Conservation (phyloP, 169 alveolate genomes). For the Cryptosporidium tyzzeri region DNA sequence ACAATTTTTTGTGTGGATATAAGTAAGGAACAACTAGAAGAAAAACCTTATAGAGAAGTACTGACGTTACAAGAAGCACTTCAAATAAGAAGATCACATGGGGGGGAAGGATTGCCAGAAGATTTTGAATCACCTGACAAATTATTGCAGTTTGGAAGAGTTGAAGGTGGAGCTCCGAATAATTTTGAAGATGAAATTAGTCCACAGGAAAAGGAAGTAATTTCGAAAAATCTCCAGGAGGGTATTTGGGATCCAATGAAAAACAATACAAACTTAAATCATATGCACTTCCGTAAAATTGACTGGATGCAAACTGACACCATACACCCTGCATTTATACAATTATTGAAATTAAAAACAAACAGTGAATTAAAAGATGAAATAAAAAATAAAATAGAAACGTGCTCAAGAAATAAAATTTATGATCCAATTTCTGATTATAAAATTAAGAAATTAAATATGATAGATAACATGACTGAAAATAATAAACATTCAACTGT, state of each 20-base stretch:
- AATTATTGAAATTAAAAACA: slow-evolving; percentile 3
- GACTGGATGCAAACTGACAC: neutral
- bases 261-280: neutral
- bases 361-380: neutral
- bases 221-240: neutral
- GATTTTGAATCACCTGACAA: slow-evolving; percentile 62
- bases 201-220: neutral
- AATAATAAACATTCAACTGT: slow-evolving; percentile 18
- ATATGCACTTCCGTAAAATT: slow-evolving; percentile 14
- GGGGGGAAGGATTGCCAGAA: slow-evolving; percentile 60
- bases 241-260: slow-evolving; percentile 21
- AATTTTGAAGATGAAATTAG: neutral
- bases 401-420: neutral
- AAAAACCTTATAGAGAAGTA: slow-evolving; percentile 15
- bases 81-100: slow-evolving; percentile 70
- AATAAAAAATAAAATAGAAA: slow-evolving; percentile 8
- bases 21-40: neutral
- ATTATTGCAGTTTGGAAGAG: slow-evolving; percentile 29
- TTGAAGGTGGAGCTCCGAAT: slow-evolving; percentile 41
- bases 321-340: slow-evolving; percentile 57
- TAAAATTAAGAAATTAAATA: neutral
- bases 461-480: neutral
- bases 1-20: neutral
- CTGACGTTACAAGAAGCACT: slow-evolving; percentile 67
- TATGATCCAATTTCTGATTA: slow-evolving; percentile 72